Base-by-base conservation (phyloP, 768 basidiomycete species). In the Sporobolomyces roseus region DNA sequence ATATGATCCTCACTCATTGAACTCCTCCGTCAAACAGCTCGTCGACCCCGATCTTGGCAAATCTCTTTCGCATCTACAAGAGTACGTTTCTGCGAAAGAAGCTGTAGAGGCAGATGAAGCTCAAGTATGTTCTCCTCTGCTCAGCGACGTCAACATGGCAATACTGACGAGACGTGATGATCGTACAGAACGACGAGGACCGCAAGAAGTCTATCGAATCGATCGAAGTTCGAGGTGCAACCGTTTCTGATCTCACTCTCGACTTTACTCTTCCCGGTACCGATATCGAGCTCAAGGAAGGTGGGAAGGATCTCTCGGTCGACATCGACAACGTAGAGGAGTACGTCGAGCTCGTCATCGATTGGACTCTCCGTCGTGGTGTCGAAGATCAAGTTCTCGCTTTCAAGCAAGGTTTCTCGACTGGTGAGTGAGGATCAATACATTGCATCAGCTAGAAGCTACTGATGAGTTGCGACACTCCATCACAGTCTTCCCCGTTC, bases 261-360 rank as follows among this genome's bases (percentile, higher is more conserved):
- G 96, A 99, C 80, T 99, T 98, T 79, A 97, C 94, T 12, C 83
- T 98, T 23, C 96, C 96, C 13, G 96, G 96, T 19, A 93, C 94
- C 77, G 66, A 69, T 27, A 89, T 98, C 65, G 91, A 96, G 78
- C 83, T 98, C 33, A 85, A 94, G 89, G 85, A 87, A 45, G 86
- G 87, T 41, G 96, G 96, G 33, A 83, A 84, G 54, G 85, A 90
- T 66, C 85, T 88, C 54, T 78, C 84, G 17, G 93, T 99, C n/a
- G 90, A 89, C 16, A 84, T 87, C 19, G 84, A 86, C 45, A 99
- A 98, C 75, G 86, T 93, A 29, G 85, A 89, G 58, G 90, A 96
- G 74, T 99, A 98, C 77, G 84, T 97, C 50, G 78, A 83, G n/a
- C 86, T 86, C 64, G 89, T 98, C 30, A 79, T 98, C 65, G 89